Conservation (phyloP, 2,329 filamentous ascomycete species). For the Dactylonectria macrodidyma region DNA sequence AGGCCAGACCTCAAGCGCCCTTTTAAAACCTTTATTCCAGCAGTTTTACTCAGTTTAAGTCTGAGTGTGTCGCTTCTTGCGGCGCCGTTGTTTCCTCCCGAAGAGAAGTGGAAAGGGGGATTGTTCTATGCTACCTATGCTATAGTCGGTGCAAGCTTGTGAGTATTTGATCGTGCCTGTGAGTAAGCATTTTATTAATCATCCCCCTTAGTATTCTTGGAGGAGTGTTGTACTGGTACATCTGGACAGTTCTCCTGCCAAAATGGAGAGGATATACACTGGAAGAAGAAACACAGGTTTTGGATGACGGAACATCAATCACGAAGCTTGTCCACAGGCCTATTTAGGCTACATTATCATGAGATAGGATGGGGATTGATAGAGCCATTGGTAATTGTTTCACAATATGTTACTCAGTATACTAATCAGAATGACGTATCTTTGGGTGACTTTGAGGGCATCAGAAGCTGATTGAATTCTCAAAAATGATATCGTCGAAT, state of each 20-base stretch:
- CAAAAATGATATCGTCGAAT: neutral
- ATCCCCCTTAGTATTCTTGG: constrained; percentile 63
- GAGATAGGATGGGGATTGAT: neutral
- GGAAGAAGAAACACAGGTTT: constrained; percentile 71
- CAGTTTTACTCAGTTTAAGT: constrained; percentile 63
- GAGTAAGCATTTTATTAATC: neutral
- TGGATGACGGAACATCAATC: constrained; percentile 77
- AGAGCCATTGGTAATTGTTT: neutral
- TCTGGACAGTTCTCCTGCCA: constrained; percentile 75
- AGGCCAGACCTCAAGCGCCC: constrained; percentile 73
- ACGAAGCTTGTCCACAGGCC: constrained; percentile 62
- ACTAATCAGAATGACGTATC: neutral
- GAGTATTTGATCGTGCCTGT: constrained; percentile 50
- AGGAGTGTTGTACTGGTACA: constrained; percentile 76
- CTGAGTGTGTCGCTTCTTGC: constrained; percentile 63
- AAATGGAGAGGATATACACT: constrained; percentile 72
- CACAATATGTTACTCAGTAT: neutral
- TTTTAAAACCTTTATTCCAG: constrained; percentile 67
- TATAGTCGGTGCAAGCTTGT: constrained; percentile 67
- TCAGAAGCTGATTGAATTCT: neutral
- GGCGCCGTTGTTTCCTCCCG: constrained; percentile 74
- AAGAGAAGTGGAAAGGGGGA: constrained; percentile 57
- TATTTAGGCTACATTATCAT: neutral
- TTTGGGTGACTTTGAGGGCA: neutral
- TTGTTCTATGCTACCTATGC: constrained; percentile 69